Percentiles rank a stretch among this genome's conserved stretches.
These are phyloP conservation scores for Hanseniaspora singularis DNA, from an alignment of 805 yeast genomes.

Conservation along the genomic window DNA sequence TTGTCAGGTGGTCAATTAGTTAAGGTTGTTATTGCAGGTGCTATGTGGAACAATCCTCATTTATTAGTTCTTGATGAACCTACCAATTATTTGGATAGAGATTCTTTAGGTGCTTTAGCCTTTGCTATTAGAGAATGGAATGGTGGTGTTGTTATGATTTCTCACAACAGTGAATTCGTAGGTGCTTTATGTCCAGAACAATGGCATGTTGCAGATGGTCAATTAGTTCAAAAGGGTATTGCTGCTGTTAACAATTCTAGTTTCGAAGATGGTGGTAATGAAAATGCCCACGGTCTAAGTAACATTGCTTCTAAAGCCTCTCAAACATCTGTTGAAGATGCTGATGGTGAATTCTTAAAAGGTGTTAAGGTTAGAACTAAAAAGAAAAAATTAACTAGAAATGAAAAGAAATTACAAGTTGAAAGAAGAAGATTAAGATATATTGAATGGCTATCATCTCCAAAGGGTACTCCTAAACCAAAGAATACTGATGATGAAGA, in stretches of 20 bases:
- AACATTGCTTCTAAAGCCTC: slow-evolving; percentile 38
- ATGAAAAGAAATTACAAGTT: slow-evolving; percentile 81
- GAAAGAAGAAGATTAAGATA: slow-evolving; percentile 91
- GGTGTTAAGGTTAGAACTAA: slow-evolving; percentile 83
- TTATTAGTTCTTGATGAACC: slow-evolving; percentile 94
- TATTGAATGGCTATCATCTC: slow-evolving; percentile 86
- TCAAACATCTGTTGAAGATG: slow-evolving; percentile 28
- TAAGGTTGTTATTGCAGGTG: slow-evolving; percentile 97
- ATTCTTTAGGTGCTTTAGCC: slow-evolving; percentile 93
- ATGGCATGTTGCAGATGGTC: slow-evolving; percentile 93
- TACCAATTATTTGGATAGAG: slow-evolving; percentile 95
- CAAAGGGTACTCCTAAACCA: slow-evolving; percentile 97
- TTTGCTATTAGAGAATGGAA: slow-evolving; percentile 95
- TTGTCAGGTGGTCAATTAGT: slow-evolving; percentile 97
- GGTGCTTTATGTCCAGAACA: slow-evolving; percentile 98
- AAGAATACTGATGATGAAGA: slow-evolving; percentile 83
- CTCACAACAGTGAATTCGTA: slow-evolving; percentile 92
- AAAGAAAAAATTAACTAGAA: slow-evolving; percentile 96
- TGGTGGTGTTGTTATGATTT: slow-evolving; percentile 97
- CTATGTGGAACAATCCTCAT: slow-evolving; percentile 99
- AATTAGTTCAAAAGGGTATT: slow-evolving; percentile 71
- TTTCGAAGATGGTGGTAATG: slow-evolving; percentile 67
- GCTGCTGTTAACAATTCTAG: slow-evolving; percentile 62
- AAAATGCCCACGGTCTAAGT: slow-evolving; percentile 37
- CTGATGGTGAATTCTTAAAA: slow-evolving; percentile 85